Conservation (phyloP, 495 filamentous ascomycete genomes). For the Hypoxylon intermedium region DNA sequence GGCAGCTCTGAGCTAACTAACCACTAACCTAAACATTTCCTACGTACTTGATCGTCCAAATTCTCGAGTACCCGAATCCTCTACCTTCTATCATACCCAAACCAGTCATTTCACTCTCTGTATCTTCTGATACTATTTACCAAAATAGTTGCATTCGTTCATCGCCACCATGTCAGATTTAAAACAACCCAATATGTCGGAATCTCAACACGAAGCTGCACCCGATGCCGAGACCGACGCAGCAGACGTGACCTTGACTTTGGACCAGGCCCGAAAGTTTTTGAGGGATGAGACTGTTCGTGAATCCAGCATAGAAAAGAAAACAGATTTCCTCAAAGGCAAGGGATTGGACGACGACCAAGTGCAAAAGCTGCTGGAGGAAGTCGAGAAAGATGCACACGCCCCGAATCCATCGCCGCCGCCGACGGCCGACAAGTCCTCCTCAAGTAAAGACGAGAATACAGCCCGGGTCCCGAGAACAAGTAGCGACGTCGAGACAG, state of each 20-base stretch:
- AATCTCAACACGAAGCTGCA: constrained; percentile 18
- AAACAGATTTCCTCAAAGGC: constrained; percentile 76
- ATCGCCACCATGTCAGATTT: constrained; percentile 18
- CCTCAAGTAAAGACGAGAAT: constrained; percentile 10
- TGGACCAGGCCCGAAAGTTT: constrained; percentile 78
- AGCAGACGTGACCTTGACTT: constrained; percentile 58
- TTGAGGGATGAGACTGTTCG: constrained; percentile 80
- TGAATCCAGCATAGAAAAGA: constrained; percentile 71
- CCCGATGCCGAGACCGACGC: constrained; percentile 27
- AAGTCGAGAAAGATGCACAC: constrained; percentile 40
- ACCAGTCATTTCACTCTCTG: neutral
- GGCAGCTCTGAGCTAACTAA: too few relatives aligned
- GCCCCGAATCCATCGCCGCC: constrained; percentile 31
- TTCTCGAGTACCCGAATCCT: too few relatives aligned
- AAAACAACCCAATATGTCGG: constrained; percentile 17
- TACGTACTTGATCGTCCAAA: too few relatives aligned
- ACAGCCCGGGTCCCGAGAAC: constrained; percentile 7
- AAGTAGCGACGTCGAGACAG: neutral
- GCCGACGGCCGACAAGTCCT: constrained; percentile 23
- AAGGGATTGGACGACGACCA: constrained; percentile 77
- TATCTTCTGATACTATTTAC: neutral
- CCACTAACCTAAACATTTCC: too few relatives aligned
- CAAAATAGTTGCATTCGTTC: neutral
- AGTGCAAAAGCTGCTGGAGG: constrained; percentile 69
- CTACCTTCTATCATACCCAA: too few relatives aligned